Base-by-base conservation (phyloP, 495 filamentous ascomycete species). In the Hypoxylon lienhwacheense region DNA sequence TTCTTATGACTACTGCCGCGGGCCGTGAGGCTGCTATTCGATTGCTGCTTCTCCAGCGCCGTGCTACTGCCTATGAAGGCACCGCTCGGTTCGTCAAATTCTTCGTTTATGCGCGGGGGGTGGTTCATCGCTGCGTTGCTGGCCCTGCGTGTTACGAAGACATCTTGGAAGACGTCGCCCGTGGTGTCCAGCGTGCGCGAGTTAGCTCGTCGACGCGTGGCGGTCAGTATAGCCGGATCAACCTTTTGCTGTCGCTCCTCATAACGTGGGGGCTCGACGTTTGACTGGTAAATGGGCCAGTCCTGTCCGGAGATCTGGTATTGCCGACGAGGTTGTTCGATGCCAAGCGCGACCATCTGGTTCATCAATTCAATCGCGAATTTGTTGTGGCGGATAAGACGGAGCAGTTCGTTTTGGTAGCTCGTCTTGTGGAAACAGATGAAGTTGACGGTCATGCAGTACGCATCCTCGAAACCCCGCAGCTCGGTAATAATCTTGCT, bases 341-440 rank as follows among this genome's bases (percentile, higher is more conserved):
- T 91, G 56, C 90, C 89, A 50, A 91, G 83, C 59, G 93, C 88
- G 1, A 76, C 68, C 68, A 97, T 87, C 33, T 87, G 80, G 37
- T 86, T 75, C 93, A 97, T 96, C 60, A 98, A 69, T 55, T 93
- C 91, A 55, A 87, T 90, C 55, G 95, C 92, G 72, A 97, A 96
- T 67, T 91, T 95, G 73, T 98, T 98, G 46, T 91, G 87, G 11
- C 93, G 82, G 51, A 85, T 87, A 1, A 98, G 79, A 67, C 93
- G 90, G 16, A 96, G 77, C 34, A 92, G 78, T 65, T 98, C 93
- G 70, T 97, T 97, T 63, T 97, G 91, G 64, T 76, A 84, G 58
- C 79, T 96, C 42, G 87, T 89, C 67, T 97, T 98, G 78, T 96
- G 96, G 73, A 97, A 96, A 74, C 96, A 97, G 55, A 97, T 86